Percentiles rank a stretch among this genome's conserved stretches.
These are phyloP conservation scores for Pseudozyma hubeiensis DNA, from an alignment of 1,284 basidiomycete genomes.

Conservation along the genomic window DNA sequence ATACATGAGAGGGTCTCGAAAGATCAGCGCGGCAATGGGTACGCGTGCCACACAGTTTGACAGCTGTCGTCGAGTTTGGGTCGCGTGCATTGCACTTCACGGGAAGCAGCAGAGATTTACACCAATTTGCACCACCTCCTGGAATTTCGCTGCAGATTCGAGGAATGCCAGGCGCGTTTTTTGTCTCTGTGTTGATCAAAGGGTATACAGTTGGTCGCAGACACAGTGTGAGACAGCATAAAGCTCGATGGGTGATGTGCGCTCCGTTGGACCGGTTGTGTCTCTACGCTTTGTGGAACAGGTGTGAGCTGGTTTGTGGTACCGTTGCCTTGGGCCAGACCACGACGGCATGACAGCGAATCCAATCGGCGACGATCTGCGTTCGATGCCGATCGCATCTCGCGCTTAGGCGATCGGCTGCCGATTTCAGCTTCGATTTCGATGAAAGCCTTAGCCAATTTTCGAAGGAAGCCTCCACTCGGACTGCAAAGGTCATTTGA, in stretches of 20 bases:
- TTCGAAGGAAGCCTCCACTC: slow-evolving; percentile 21
- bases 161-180: slow-evolving; percentile 38
- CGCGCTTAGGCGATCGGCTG: too few relatives aligned
- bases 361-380: too few relatives aligned
- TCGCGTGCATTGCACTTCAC: slow-evolving; percentile 5
- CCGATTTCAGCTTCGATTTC: not conserved
- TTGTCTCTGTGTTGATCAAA: not conserved
- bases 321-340: not conserved
- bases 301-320: too few relatives aligned
- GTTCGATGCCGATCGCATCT: too few relatives aligned
- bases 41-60: slow-evolving; percentile 10
- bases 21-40: too few relatives aligned
- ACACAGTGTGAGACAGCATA: too few relatives aligned
- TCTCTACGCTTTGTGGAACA: too few relatives aligned
- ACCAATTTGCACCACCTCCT: slow-evolving; percentile 4
- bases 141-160: slow-evolving; percentile 3
- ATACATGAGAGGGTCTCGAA: too few relatives aligned
- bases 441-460: slow-evolving; percentile 17
- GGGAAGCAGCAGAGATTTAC: not conserved
- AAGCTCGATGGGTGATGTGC: too few relatives aligned
- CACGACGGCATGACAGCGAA: too few relatives aligned
- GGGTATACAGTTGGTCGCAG: too few relatives aligned
- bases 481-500: not conserved
- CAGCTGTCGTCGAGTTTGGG: slow-evolving; percentile 7
- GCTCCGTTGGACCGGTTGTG: too few relatives aligned